phyloP scores from a whole-genome alignment of 805 yeast species.

The Kockiozyma suomiensis region DNA sequence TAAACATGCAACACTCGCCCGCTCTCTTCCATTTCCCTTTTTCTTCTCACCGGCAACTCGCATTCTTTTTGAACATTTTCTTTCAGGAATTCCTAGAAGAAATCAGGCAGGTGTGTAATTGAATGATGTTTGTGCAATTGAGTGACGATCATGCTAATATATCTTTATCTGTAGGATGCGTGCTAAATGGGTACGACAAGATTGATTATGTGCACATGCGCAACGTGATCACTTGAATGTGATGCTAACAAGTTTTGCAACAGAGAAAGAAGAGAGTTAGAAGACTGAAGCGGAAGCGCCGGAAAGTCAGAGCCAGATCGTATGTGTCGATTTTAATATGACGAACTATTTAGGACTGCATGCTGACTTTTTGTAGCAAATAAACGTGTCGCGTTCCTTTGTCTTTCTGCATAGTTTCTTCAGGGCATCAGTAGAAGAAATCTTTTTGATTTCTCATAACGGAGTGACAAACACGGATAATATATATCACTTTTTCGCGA shows the following conservation, averaged over 20 bases:
- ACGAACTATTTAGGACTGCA: neutral
- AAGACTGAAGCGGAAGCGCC: slow-evolving; percentile 99
- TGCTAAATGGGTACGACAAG: slow-evolving; percentile 33
- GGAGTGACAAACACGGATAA: slow-evolving; percentile 1
- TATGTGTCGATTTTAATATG: slow-evolving; percentile 5
- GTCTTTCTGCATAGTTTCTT: slow-evolving; percentile 11
- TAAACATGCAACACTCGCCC: slow-evolving; percentile 1
- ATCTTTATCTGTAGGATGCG: slow-evolving; percentile 30
- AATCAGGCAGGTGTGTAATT: slow-evolving; percentile 24
- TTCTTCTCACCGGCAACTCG: slow-evolving; percentile 13
- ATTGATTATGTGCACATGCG: neutral
- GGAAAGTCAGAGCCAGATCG: slow-evolving; percentile 99
- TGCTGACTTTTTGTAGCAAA: slow-evolving; percentile 25
- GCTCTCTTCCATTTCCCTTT: slow-evolving; percentile 14
- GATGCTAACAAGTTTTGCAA: slow-evolving; percentile 8
- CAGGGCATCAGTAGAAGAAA: neutral
- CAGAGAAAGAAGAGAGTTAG: slow-evolving; percentile 99
- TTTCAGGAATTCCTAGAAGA: slow-evolving; percentile 14
- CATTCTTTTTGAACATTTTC: slow-evolving; percentile 19
- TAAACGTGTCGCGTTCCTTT: slow-evolving; percentile 20
- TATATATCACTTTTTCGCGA: neutral
- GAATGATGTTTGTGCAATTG: neutral
- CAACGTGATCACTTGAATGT: neutral
- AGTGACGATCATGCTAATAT: neutral
- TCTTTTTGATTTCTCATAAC: slow-evolving; percentile 1